These are phyloP conservation scores for Tarenaya hassleriana DNA, from an alignment of 345 rosid genomes.

Conservation along the genomic window DNA sequence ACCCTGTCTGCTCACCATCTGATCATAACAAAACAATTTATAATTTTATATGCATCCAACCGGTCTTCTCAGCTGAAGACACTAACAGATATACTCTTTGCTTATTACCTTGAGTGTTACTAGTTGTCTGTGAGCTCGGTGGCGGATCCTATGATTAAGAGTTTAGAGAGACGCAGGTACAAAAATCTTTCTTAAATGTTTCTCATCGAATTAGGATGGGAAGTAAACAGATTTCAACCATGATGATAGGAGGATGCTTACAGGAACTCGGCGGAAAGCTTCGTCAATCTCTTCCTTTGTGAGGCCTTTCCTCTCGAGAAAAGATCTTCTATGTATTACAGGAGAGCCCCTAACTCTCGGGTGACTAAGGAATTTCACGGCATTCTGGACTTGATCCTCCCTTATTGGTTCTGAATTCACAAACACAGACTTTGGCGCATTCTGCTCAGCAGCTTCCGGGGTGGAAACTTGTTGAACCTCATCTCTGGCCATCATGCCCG, in stretches of 20 bases:
- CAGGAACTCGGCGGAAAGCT: constrained; percentile 93
- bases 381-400: constrained; percentile 92
- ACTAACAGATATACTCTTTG: constrained; percentile 4
- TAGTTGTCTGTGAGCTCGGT: constrained; percentile 59
- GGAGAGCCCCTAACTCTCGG: constrained; percentile 94
- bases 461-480: constrained; percentile 44
- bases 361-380: constrained; percentile 90
- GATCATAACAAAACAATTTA: constrained; percentile 25
- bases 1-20: constrained; percentile 52
- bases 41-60: constrained; percentile 12
- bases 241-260: constrained; percentile 30
- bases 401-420: constrained; percentile 84
- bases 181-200: neutral
- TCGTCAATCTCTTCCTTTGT: constrained; percentile 96
- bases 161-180: constrained; percentile 10
- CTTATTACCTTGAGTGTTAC: constrained; percentile 49
- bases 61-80: constrained; percentile 14
- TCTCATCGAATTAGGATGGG: neutral
- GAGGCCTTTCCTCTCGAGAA: constrained; percentile 94
- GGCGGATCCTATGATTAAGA: constrained; percentile 59
- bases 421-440: constrained; percentile 55
- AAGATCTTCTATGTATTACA: constrained; percentile 78
- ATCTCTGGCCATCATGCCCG: constrained; percentile 34
- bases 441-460: constrained; percentile 39
- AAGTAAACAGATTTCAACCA: neutral